Conservation (phyloP, 192 early-diverging fungal species). For the Piromyces sp. region DNA sequence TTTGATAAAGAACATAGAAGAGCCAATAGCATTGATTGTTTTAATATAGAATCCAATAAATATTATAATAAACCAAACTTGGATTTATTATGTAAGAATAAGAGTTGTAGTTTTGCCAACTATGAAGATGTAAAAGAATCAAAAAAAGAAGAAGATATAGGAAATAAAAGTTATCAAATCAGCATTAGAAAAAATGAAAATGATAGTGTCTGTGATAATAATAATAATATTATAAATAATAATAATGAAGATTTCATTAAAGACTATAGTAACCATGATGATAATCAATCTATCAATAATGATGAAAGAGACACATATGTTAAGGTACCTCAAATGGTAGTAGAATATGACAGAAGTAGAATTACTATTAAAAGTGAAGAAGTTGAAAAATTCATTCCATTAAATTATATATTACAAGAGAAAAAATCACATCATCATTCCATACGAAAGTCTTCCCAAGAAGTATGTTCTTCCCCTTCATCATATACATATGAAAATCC, state of each 20-base stretch:
- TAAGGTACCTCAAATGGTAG: neutral
- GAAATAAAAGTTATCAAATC: neutral
- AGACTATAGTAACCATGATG: neutral
- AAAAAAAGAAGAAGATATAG: neutral
- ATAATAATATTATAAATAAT: neutral
- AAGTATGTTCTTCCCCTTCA: neutral
- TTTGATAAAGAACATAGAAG: neutral
- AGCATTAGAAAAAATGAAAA: neutral
- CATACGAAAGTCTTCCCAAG: neutral
- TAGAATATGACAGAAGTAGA: neutral
- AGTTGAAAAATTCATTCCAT: neutral
- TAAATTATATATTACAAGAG: neutral
- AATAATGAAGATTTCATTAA: neutral
- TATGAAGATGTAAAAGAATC: neutral
- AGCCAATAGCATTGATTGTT: neutral
- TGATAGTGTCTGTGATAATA: neutral
- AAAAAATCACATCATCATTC: neutral
- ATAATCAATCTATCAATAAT: neutral
- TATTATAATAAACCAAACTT: neutral
- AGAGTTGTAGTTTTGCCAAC: neutral
- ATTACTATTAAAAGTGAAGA: neutral
- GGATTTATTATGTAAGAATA: neutral
- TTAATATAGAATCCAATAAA: neutral
- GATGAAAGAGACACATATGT: neutral
- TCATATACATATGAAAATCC: neutral